phyloP scores from a whole-genome alignment of 164 flowering plant species.

The Macadamia tetraphylla region DNA sequence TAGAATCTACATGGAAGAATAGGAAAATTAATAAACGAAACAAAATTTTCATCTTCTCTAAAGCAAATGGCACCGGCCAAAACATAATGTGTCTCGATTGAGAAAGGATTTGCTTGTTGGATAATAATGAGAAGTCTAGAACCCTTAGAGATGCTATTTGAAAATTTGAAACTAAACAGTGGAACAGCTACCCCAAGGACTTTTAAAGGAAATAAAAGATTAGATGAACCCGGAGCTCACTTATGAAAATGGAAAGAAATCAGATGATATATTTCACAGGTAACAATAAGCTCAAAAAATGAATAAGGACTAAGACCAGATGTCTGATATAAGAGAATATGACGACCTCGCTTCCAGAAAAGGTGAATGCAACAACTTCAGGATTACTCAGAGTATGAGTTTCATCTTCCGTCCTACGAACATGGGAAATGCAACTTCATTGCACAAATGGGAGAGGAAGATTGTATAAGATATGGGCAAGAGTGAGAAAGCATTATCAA shows the following conservation, averaged over 20 bases:
- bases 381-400: background rate
- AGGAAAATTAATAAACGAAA: conserved; percentile 19
- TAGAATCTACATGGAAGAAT: conserved; percentile 42
- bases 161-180: background rate
- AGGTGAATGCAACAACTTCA: background rate
- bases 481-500: too few relatives aligned
- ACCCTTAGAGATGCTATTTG: background rate
- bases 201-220: background rate
- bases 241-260: background rate
- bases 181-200: background rate
- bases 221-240: background rate
- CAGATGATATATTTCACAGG: background rate
- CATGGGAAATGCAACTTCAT: too few relatives aligned
- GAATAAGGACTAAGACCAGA: too few relatives aligned
- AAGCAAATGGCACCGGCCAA: conserved; percentile 11
- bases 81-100: conserved; percentile 4
- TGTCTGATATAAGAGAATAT: too few relatives aligned
- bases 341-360: too few relatives aligned
- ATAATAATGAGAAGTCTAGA: background rate
- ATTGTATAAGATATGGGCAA: too few relatives aligned
- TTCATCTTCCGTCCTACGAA: too few relatives aligned
- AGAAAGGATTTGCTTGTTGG: too few relatives aligned
- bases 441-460: too few relatives aligned
- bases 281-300: background rate
- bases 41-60: conserved; percentile 10